Percentiles rank a stretch among this genome's conserved stretches.
Conservation (phyloP, 1,284 basidiomycete genomes). For the Dichomitus squalens region DNA sequence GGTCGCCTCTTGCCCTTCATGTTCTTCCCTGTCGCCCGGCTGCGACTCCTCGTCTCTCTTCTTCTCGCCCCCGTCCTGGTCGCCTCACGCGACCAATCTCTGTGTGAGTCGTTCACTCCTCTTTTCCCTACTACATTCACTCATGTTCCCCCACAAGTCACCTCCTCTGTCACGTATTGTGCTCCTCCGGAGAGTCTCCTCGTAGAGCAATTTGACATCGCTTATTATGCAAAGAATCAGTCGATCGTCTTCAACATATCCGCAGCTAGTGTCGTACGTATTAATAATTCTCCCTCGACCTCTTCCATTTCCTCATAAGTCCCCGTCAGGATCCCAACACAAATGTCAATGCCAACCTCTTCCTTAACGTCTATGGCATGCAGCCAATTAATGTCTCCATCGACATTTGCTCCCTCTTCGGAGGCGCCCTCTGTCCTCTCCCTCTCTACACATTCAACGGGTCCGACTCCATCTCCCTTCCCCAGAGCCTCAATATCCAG, state of each 20-base stretch:
- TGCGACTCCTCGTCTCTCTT: slow-evolving; percentile 55
- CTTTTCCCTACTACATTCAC: slow-evolving; percentile 12
- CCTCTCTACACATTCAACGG: slow-evolving; percentile 88
- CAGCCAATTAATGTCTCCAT: slow-evolving; percentile 77
- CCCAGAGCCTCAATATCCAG: slow-evolving; percentile 55
- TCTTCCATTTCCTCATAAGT: slow-evolving; percentile 30
- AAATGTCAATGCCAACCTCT: slow-evolving; percentile 77
- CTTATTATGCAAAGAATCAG: slow-evolving; percentile 71
- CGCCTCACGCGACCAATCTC: slow-evolving; percentile 50
- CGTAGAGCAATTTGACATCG: slow-evolving; percentile 79
- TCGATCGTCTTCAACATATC: slow-evolving; percentile 78
- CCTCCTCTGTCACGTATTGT: slow-evolving; percentile 89
- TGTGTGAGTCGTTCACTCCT: slow-evolving; percentile 52
- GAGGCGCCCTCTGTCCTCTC: slow-evolving; percentile 84
- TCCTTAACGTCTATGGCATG: slow-evolving; percentile 83
- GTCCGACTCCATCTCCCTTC: slow-evolving; percentile 75
- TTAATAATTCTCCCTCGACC: slow-evolving; percentile 22
- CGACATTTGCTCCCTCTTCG: slow-evolving; percentile 75
- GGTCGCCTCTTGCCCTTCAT: slow-evolving; percentile 42
- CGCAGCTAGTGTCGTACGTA: slow-evolving; percentile 68
- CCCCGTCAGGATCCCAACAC: slow-evolving; percentile 65
- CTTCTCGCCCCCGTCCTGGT: slow-evolving; percentile 44
- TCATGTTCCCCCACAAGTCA: slow-evolving; percentile 48
- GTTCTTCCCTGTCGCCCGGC: slow-evolving; percentile 68
- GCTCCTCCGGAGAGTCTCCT: slow-evolving; percentile 78